phyloP scores from a whole-genome alignment of 2,329 filamentous ascomycete genomes.

The Pezicula neosporulosa region DNA sequence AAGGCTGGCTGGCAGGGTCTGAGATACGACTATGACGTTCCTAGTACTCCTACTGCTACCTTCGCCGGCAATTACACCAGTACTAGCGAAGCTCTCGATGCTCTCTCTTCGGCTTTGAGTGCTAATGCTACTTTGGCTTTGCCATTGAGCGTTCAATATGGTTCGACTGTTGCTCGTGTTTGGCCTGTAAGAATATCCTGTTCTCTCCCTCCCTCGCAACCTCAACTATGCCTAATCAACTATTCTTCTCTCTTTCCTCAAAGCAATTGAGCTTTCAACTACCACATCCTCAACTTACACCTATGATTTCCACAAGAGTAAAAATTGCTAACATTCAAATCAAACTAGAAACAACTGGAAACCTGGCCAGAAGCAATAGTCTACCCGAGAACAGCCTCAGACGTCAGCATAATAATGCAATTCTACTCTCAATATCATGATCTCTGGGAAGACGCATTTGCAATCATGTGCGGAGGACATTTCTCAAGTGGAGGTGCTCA shows the following conservation, averaged over 20 bases:
- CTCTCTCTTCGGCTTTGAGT: background rate
- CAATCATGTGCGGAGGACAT: constrained; percentile 2
- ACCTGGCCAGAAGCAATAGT: constrained; percentile 3
- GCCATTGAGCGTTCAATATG: background rate
- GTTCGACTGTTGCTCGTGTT: background rate
- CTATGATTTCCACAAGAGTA: no score
- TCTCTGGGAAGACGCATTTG: constrained; percentile 3
- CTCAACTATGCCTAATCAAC: no score
- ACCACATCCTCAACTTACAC: no score
- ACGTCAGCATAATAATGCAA: constrained; percentile 3
- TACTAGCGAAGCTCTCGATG: background rate
- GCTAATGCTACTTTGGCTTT: background rate
- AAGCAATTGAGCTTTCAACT: no score
- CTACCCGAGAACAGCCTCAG: background rate
- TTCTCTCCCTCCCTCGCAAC: no score
- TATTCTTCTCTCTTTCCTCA: no score
- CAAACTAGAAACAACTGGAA: background rate
- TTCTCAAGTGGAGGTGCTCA: constrained; percentile 3
- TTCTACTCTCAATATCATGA: constrained; percentile 1
- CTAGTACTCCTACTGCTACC: background rate
- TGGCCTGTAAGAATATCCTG: background rate
- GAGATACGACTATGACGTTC: background rate
- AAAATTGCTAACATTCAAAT: no score
- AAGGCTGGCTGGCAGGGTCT: background rate
- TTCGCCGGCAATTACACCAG: background rate